These are phyloP conservation scores for Beauveria brongniartii DNA, from an alignment of 2,329 filamentous ascomycete species.

Conservation along the genomic window DNA sequence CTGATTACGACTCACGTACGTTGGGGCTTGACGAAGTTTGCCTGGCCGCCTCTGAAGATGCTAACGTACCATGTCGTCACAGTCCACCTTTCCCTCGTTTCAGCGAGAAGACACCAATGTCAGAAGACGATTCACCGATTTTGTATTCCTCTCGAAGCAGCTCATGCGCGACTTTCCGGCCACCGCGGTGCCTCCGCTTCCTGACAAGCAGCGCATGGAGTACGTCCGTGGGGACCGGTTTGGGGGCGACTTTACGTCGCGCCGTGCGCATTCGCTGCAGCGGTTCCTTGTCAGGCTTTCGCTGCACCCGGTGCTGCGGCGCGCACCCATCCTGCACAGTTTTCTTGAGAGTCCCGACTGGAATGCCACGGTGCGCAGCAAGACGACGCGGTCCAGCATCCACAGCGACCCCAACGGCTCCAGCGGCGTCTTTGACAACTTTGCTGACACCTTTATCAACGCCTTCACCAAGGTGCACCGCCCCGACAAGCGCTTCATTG, in stretches of 20 bases:
- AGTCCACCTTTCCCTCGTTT: conserved; percentile 94
- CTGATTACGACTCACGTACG: conserved; percentile 79
- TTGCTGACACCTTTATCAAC: conserved; percentile 94
- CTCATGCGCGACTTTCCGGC: conserved; percentile 82
- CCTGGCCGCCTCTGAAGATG: background rate
- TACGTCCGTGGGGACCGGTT: conserved; percentile 96
- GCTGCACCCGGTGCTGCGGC: conserved; percentile 79
- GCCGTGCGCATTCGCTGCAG: conserved; percentile 82
- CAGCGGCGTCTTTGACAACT: conserved; percentile 81
- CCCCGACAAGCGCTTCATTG: conserved; percentile 87
- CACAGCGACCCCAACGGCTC: conserved; percentile 37
- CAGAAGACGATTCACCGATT: conserved; percentile 92
- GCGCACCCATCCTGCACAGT: conserved; percentile 71
- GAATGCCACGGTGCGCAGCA: conserved; percentile 89
- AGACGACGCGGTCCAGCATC: conserved; percentile 57
- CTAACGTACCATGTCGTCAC: background rate
- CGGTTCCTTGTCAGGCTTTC: conserved; percentile 83
- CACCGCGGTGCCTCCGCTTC: conserved; percentile 86
- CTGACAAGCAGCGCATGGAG: conserved; percentile 98
- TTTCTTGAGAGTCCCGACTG: conserved; percentile 93
- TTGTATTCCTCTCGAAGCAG: conserved; percentile 91
- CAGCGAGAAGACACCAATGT: conserved; percentile 71
- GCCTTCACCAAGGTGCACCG: conserved; percentile 96
- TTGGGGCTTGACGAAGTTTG: background rate
- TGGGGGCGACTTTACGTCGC: conserved; percentile 80